phyloP scores from a whole-genome alignment of 129 eudicot species.

The Centaurea solstitialis region DNA sequence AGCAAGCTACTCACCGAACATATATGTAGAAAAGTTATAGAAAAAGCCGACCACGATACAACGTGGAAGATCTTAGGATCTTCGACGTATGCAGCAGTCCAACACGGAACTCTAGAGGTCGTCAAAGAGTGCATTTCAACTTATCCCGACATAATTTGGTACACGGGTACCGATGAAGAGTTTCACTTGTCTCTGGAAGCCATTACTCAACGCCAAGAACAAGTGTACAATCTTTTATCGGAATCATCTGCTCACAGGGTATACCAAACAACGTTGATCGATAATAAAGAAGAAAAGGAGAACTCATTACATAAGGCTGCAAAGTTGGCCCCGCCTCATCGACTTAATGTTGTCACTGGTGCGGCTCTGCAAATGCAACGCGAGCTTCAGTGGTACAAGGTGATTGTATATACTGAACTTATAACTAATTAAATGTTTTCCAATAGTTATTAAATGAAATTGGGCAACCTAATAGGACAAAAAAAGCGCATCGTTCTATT shows the following conservation, averaged over 20 bases:
- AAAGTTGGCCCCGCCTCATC: constrained; percentile 4
- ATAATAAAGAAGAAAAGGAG: constrained; percentile 9
- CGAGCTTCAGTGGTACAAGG: constrained; percentile 31
- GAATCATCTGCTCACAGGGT: constrained; percentile 21
- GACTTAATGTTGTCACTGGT: constrained; percentile 3
- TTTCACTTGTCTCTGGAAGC: constrained; percentile 39
- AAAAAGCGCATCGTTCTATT: too few relatives aligned
- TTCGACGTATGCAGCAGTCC: not conserved
- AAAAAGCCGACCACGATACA: not conserved
- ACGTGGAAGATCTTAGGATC: constrained; percentile 21
- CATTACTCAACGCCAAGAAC: constrained; percentile 46
- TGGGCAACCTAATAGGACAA: too few relatives aligned
- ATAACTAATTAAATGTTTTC: too few relatives aligned
- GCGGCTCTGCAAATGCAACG: constrained; percentile 28
- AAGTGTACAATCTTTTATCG: not conserved
- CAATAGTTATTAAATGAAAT: not conserved
- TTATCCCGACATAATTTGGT: constrained; percentile 49
- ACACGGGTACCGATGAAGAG: constrained; percentile 13
- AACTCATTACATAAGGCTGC: constrained; percentile 21
- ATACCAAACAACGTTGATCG: not conserved
- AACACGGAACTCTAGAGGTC: not conserved
- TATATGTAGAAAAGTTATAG: not conserved
- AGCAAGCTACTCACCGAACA: not conserved
- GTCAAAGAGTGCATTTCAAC: constrained; percentile 6
- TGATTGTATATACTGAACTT: not conserved